These are phyloP conservation scores for Claviceps sp. DNA, from an alignment of 2,329 filamentous ascomycete genomes.

Conservation along the genomic window DNA sequence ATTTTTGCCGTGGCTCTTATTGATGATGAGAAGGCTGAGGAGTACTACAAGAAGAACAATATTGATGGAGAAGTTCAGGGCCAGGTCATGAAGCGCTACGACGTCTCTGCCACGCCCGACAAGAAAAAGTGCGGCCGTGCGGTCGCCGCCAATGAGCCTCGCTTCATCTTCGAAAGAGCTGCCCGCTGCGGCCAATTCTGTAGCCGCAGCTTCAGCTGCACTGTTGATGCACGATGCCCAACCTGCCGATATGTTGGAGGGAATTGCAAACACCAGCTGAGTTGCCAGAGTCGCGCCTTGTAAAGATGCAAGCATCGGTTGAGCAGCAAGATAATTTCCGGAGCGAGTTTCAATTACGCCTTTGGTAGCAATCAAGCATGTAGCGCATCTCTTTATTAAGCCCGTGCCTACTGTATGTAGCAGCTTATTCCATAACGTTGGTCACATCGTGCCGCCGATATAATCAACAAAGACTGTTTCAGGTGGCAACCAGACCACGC, in stretches of 20 bases:
- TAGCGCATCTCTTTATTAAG: too few species aligned
- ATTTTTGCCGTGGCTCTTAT: conserved; percentile 7
- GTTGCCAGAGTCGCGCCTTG: conserved; percentile 1
- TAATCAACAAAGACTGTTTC: too few species aligned
- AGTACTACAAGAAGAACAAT: conserved; percentile 7
- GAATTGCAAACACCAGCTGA: conserved; percentile 3
- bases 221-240: conserved; percentile 1
- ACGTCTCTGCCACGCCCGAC: neutral
- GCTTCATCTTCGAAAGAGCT: conserved; percentile 5
- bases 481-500: too few species aligned
- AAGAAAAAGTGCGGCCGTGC: neutral
- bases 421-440: too few species aligned
- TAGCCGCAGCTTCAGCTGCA: conserved; percentile 5
- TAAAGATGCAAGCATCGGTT: neutral
- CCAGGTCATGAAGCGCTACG: neutral
- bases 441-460: too few species aligned
- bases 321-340: neutral
- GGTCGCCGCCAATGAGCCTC: neutral
- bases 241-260: conserved; percentile 5
- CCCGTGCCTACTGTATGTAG: too few species aligned
- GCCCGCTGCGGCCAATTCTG: conserved; percentile 7
- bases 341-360: neutral
- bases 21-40: conserved; percentile 6
- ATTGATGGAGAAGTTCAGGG: conserved; percentile 2
- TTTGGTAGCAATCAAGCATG: too few species aligned